Percentiles rank a stretch among this genome's conserved stretches.
phyloP scores from a whole-genome alignment of 2,329 filamentous ascomycete genomes.

The Paecilomyces variotii region DNA sequence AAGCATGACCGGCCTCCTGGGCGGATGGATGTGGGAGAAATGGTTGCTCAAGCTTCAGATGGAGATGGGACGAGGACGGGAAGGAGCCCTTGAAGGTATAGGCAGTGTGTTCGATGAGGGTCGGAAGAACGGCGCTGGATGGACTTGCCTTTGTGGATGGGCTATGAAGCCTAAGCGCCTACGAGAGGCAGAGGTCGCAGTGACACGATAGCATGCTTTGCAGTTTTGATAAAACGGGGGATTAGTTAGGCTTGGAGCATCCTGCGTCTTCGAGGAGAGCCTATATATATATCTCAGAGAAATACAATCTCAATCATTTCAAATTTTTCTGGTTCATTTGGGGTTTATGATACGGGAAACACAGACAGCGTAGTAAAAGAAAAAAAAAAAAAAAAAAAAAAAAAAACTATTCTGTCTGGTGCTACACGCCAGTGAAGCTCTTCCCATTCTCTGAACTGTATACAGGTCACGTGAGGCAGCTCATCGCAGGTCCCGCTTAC shows the following conservation, averaged over 20 bases:
- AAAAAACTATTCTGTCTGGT: too few species aligned
- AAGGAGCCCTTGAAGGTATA: constrained; percentile 47
- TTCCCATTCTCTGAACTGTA: not conserved
- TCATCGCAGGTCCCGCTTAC: not conserved
- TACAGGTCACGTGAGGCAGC: not conserved
- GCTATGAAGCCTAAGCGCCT: constrained; percentile 42
- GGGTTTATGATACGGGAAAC: too few species aligned
- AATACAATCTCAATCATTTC: too few species aligned
- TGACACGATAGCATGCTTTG: not conserved
- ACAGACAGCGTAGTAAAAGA: too few species aligned
- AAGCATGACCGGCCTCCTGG: constrained; percentile 70
- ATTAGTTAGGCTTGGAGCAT: too few species aligned
- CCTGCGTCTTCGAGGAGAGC: too few species aligned
- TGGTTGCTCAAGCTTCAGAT: constrained; percentile 85
- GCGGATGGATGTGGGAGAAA: constrained; percentile 89
- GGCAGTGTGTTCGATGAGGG: constrained; percentile 53
- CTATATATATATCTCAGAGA: too few species aligned
- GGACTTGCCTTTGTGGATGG: constrained; percentile 54
- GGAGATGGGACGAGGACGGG: constrained; percentile 66
- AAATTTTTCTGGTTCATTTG: too few species aligned
- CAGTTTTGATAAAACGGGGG: not conserved
- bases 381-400: too few species aligned
- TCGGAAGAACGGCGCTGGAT: constrained; percentile 49
- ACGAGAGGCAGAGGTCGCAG: not conserved
- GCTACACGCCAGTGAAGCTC: too few species aligned